These are phyloP conservation scores for Termitomyces sp. DNA, from an alignment of 768 basidiomycete genomes.

Conservation along the genomic window DNA sequence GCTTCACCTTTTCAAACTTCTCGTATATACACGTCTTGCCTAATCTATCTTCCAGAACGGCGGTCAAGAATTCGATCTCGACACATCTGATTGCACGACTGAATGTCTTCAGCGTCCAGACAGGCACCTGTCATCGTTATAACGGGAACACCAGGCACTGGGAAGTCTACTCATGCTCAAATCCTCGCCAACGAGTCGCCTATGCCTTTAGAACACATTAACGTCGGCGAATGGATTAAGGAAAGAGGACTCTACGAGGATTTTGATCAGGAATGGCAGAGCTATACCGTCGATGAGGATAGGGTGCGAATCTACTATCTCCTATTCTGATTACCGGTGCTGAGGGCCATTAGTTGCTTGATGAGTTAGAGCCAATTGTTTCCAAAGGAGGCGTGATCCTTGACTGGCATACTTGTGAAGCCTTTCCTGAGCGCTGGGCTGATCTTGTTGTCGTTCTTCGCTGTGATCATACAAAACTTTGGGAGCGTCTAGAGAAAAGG, in stretches of 20 bases:
- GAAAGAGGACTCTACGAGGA: constrained; percentile 75
- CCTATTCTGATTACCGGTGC: not conserved
- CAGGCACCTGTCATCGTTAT: constrained; percentile 68
- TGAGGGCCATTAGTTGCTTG: constrained; percentile 59
- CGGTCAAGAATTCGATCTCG: not conserved
- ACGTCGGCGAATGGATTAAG: constrained; percentile 89
- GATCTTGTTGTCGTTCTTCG: constrained; percentile 92
- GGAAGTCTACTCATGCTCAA: constrained; percentile 91
- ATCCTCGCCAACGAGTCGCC: constrained; percentile 74
- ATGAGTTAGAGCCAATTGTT: constrained; percentile 77
- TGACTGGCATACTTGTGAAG: constrained; percentile 93
- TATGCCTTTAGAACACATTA: constrained; percentile 73
- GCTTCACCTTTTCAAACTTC: not conserved
- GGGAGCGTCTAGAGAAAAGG: constrained; percentile 92
- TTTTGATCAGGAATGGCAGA: constrained; percentile 94
- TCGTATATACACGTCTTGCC: not conserved
- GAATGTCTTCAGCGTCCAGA: constrained; percentile 12
- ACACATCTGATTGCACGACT: not conserved
- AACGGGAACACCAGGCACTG: constrained; percentile 93
- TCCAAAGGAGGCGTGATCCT: constrained; percentile 76
- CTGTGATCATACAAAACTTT: constrained; percentile 83
- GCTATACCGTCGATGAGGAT: constrained; percentile 93
- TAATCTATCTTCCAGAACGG: not conserved
- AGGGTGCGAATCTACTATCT: constrained; percentile 51
- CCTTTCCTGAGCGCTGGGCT: constrained; percentile 95